Percentiles rank a stretch among this genome's conserved stretches.
These are phyloP conservation scores for Cercospora brassicicola DNA, from an alignment of 2,329 filamentous ascomycete genomes.

Conservation along the genomic window DNA sequence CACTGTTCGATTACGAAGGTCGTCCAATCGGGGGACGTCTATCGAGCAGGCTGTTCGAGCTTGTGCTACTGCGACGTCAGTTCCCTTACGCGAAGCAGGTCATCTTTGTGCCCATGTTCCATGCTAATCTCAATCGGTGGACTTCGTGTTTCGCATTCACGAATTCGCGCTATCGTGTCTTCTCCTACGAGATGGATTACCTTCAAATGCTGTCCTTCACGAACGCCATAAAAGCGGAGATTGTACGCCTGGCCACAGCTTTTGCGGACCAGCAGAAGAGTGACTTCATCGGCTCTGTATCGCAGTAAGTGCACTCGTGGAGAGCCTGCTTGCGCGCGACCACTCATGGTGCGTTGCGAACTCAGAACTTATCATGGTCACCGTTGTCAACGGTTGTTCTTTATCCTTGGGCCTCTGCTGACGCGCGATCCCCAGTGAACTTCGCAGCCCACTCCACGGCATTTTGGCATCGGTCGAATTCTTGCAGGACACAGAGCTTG, in stretches of 20 bases:
- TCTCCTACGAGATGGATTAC: slow-evolving; percentile 42
- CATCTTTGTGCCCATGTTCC: slow-evolving; percentile 54
- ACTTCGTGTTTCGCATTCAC: slow-evolving; percentile 43
- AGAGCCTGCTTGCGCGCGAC: background rate
- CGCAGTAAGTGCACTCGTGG: slow-evolving; percentile 38
- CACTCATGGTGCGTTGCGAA: too few species aligned
- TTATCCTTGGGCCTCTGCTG: background rate
- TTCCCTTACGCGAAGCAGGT: slow-evolving; percentile 51
- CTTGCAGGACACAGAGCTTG: slow-evolving; percentile 47
- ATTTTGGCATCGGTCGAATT: slow-evolving; percentile 43
- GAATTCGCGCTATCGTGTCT: slow-evolving; percentile 44
- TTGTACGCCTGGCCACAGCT: slow-evolving; percentile 40
- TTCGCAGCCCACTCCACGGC: slow-evolving; percentile 43
- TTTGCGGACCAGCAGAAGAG: slow-evolving; percentile 49
- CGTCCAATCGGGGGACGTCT: slow-evolving; percentile 19
- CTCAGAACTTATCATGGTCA: too few species aligned
- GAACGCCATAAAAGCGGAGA: slow-evolving; percentile 42
- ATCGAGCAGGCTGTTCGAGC: slow-evolving; percentile 24
- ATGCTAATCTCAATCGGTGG: slow-evolving; percentile 42
- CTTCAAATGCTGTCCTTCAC: slow-evolving; percentile 42
- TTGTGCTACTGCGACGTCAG: slow-evolving; percentile 29
- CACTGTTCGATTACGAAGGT: slow-evolving; percentile 27
- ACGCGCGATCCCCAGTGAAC: slow-evolving; percentile 36
- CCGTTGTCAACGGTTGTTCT: too few species aligned
- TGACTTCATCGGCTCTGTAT: slow-evolving; percentile 49